A percentile compares a stretch with the other conserved stretches of the same genome.
Evolutionary conservation across 1,284 basidiomycete genomes (phyloP).

Genomic region (Puccinia horiana): DNA sequence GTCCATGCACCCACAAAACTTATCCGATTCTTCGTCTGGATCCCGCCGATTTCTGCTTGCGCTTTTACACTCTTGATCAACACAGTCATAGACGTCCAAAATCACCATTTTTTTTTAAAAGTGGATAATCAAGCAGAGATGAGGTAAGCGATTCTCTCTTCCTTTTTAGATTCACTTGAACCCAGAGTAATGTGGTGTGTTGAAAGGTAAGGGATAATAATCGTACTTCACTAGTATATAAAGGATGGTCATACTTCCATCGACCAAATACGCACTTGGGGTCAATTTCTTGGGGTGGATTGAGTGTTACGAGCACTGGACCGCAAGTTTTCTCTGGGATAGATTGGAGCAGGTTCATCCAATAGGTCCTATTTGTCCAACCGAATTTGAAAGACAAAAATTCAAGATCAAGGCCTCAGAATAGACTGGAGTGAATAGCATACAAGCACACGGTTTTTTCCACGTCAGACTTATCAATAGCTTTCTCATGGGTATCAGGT

Average conservation of each 20-base stretch:
- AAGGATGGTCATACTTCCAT: conserved; percentile 72
- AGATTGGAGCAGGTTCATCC: conserved; percentile 78
- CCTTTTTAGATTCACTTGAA: conserved; percentile 44
- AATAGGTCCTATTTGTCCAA: conserved; percentile 61
- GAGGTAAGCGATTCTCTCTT: conserved; percentile 49
- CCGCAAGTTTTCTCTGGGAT: conserved; percentile 67
- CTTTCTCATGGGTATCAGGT: conserved; percentile 64
- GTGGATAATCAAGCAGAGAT: neutral
- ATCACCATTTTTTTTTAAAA: neutral
- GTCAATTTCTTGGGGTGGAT: conserved; percentile 68
- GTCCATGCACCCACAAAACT: conserved; percentile 78
- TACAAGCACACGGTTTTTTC: conserved; percentile 59
- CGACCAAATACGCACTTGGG: conserved; percentile 63
- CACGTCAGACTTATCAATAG: conserved; percentile 61
- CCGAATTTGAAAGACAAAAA: neutral
- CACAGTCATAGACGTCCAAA: conserved; percentile 26
- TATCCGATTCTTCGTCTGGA: conserved; percentile 70
- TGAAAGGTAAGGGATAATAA: neutral
- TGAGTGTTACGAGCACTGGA: conserved; percentile 74
- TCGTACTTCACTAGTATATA: conserved; percentile 64
- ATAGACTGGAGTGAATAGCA: neutral
- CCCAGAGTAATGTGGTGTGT: conserved; percentile 34
- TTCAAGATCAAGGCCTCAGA: neutral
- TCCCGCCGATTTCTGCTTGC: conserved; percentile 64
- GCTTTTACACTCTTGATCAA: conserved; percentile 61